A percentile compares a stretch with the other conserved stretches of the same genome.
These are phyloP conservation scores for Trichosporon faecale DNA, from an alignment of 1,284 basidiomycete species.

Conservation along the genomic window DNA sequence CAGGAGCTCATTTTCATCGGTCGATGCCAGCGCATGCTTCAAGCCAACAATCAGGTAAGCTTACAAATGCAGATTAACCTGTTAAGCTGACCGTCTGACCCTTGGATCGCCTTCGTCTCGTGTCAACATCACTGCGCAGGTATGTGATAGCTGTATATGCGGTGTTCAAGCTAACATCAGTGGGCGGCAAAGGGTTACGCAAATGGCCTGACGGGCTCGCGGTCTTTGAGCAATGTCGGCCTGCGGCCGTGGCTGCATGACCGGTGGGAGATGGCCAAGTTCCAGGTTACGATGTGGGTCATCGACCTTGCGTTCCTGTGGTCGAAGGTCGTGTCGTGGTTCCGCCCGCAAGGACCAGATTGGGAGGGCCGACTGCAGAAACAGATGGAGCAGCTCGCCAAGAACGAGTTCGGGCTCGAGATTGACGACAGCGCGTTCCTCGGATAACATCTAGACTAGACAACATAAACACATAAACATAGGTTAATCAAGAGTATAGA, in stretches of 20 bases:
- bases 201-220: conserved; percentile 58
- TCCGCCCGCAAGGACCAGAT: conserved; percentile 38
- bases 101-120: conserved; percentile 80
- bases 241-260: conserved; percentile 48
- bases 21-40: conserved; percentile 70
- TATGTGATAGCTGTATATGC: conserved; percentile 22
- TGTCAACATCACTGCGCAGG: conserved; percentile 73
- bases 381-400: conserved; percentile 53
- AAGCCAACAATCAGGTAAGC: conserved; percentile 57
- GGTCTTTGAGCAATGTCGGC: conserved; percentile 48
- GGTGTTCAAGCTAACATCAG: conserved; percentile 24
- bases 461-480: conserved; percentile 7
- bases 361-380: conserved; percentile 50
- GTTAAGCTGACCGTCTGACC: conserved; percentile 56
- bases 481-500: not conserved
- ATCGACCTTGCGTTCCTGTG: conserved; percentile 54
- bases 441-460: conserved; percentile 33
- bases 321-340: conserved; percentile 39
- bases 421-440: conserved; percentile 52
- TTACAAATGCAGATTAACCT: conserved; percentile 7
- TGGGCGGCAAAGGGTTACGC: conserved; percentile 54
- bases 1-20: conserved; percentile 79
- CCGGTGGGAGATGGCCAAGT: conserved; percentile 47
- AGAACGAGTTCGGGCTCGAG: conserved; percentile 56
- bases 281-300: conserved; percentile 50